A percentile compares a stretch with the other conserved stretches of the same genome.
phyloP scores from a whole-genome alignment of 1,284 basidiomycete species.

The Ceratobasidium sp. region DNA sequence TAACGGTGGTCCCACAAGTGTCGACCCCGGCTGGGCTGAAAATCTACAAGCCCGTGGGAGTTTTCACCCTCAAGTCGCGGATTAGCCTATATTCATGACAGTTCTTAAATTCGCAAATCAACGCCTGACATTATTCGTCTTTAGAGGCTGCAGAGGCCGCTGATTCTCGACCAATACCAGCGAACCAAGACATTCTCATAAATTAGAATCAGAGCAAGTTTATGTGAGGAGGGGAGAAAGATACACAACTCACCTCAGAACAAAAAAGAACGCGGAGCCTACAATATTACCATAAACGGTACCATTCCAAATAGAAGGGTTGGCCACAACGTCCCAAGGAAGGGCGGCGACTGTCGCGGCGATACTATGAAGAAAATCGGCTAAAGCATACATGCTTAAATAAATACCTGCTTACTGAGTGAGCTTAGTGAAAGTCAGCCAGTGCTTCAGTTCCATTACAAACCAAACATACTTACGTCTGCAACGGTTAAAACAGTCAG shows the following conservation, averaged over 20 bases:
- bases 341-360: constrained; percentile 63
- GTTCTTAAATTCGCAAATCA: not conserved
- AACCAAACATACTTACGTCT: constrained; percentile 61
- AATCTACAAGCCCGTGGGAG: not conserved
- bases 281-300: constrained; percentile 80
- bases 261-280: constrained; percentile 62
- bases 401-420: not conserved
- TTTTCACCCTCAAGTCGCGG: not conserved
- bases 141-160: constrained; percentile 3
- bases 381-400: not conserved
- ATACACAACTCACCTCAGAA: constrained; percentile 57
- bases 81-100: not conserved
- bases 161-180: constrained; percentile 22
- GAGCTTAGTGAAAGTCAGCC: constrained; percentile 3
- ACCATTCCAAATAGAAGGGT: constrained; percentile 65
- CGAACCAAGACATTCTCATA: constrained; percentile 30
- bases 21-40: not conserved
- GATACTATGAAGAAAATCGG: constrained; percentile 55
- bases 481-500: constrained; percentile 71
- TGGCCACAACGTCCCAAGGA: constrained; percentile 63
- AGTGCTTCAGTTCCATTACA: constrained; percentile 42
- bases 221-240: not conserved
- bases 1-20: constrained; percentile 4
- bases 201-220: not conserved
- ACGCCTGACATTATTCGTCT: constrained; percentile 9